These are phyloP conservation scores for Kluyveromyces lactis DNA, from an alignment of 805 yeast genomes.

Conservation along the genomic window DNA sequence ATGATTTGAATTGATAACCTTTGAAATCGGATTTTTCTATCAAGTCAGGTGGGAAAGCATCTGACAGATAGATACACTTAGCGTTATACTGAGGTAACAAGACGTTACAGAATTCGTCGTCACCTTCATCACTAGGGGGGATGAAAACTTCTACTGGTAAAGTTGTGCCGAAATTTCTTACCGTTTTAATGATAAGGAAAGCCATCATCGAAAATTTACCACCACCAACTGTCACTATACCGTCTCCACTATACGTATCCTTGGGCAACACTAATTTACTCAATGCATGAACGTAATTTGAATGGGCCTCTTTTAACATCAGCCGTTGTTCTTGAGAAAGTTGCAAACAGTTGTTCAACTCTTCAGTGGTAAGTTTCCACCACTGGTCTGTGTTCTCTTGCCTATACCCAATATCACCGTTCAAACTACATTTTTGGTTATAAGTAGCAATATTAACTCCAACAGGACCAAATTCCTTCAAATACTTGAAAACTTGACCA, in stretches of 20 bases:
- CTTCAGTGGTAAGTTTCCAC: conserved; percentile 8
- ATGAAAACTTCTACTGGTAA: conserved; percentile 78
- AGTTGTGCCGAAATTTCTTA: conserved; percentile 58
- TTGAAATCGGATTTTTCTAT: conserved; percentile 35
- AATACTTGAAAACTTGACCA: conserved; percentile 12
- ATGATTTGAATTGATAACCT: conserved; percentile 60
- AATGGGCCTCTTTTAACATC: conserved; percentile 10
- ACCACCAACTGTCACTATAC: conserved; percentile 68
- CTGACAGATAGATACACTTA: conserved; percentile 46
- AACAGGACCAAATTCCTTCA: conserved; percentile 5
- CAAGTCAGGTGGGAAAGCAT: conserved; percentile 41
- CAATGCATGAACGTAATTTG: conserved; percentile 10
- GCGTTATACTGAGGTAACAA: conserved; percentile 49
- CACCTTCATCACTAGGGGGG: conserved; percentile 63
- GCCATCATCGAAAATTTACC: conserved; percentile 61
- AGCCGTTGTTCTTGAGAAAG: conserved; percentile 5
- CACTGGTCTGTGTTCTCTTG: conserved; percentile 8
- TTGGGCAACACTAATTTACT: conserved; percentile 8
- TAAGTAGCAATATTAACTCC: conserved; percentile 5
- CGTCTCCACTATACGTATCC: conserved; percentile 35
- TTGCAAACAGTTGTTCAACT: conserved; percentile 7
- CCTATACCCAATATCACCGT: conserved; percentile 10
- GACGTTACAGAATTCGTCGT: conserved; percentile 57
- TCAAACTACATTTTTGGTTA: conserved; percentile 6
- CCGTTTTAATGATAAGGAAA: conserved; percentile 40